These are phyloP conservation scores for Camelina neglecta DNA, from an alignment of 345 rosid species.

Conservation along the genomic window DNA sequence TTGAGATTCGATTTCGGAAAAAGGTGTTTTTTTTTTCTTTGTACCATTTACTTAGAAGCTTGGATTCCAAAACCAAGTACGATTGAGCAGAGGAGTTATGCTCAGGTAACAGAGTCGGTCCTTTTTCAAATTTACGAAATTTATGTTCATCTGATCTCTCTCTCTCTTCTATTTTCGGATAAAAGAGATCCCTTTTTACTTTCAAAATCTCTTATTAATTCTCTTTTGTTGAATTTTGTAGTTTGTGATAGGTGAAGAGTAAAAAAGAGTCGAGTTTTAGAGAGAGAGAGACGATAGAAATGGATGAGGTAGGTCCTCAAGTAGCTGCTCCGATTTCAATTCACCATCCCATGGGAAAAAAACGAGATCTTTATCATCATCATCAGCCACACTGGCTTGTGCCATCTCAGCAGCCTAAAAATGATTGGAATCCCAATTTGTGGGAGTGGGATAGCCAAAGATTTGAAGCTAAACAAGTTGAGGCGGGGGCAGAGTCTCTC, in stretches of 20 bases:
- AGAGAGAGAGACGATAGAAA: constrained; percentile 23
- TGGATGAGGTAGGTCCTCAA: constrained; percentile 79
- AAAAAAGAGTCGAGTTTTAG: background rate
- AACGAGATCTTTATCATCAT: constrained; percentile 58
- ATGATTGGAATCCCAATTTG: constrained; percentile 66
- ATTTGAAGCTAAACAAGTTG: constrained; percentile 59
- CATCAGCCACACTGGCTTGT: constrained; percentile 26
- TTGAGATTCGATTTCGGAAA: constrained; percentile 19
- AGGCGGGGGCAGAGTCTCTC: constrained; percentile 47
- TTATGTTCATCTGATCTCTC: constrained; percentile 19
- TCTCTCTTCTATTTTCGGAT: constrained; percentile 24
- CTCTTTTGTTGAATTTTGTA: constrained; percentile 15
- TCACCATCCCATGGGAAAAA: constrained; percentile 58
- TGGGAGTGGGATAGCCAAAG: constrained; percentile 84
- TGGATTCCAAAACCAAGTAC: background rate
- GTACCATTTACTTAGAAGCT: constrained; percentile 1
- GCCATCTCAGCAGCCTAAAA: constrained; percentile 25
- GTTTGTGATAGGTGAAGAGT: constrained; percentile 19
- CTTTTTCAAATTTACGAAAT: background rate
- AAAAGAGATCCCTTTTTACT: background rate
- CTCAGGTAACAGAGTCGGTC: constrained; percentile 10
- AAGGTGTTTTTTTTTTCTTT: background rate
- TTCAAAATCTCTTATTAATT: background rate
- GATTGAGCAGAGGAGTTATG: constrained; percentile 4
- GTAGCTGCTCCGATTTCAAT: constrained; percentile 60